Base-by-base conservation (phyloP, 768 basidiomycete genomes). In the Auricularia sp. region DNA sequence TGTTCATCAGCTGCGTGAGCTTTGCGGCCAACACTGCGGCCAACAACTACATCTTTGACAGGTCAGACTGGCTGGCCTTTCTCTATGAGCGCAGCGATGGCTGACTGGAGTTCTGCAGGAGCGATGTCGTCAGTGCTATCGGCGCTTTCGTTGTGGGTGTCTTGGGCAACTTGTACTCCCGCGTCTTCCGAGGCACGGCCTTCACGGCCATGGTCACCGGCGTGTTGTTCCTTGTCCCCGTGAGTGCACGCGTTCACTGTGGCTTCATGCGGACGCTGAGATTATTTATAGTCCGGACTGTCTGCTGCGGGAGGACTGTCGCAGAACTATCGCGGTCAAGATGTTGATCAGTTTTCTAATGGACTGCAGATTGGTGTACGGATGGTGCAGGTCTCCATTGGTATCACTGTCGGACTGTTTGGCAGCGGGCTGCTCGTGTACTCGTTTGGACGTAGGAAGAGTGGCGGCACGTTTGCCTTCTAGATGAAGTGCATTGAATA, bases 121-220 rank as follows among this genome's bases (percentile, higher is more conserved):
- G 88, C 4, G 91, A 93, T 69, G 77, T 93, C 61, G 90, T 92
- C n/a, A 90, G 88, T 62, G 88, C 89, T 10, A 90, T 93, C 70
- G 91, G 91, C 0, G 90, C 91, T 18, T 91, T 91, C 68, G 88
- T 86, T 1, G 86, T 90, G 21, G 90, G 90, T 21, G 67, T 91
- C 36, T 76, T 91, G 18, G 91, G 90, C 3, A 92, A 92, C 69
- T 74, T 88, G 2, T 92, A 92, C 73, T 92, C 91, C 47, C 81
- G 91, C 59, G 84, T 83, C 71, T 87, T 90, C 82, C 83, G 87
- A 7, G 91, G 91, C 10, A 93, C 91, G 3, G 91, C 91, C 21
- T 93, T 93, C 74, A 91, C 91, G 10, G 86, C 86, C 2, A 94
- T 94, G 92, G 90, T 93, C 44, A 89, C 91, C 33, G 91, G 91